A percentile compares a stretch with the other conserved stretches of the same genome.
phyloP scores from a whole-genome alignment of 2,329 filamentous ascomycete species.

The Elsinoe ampelina region DNA sequence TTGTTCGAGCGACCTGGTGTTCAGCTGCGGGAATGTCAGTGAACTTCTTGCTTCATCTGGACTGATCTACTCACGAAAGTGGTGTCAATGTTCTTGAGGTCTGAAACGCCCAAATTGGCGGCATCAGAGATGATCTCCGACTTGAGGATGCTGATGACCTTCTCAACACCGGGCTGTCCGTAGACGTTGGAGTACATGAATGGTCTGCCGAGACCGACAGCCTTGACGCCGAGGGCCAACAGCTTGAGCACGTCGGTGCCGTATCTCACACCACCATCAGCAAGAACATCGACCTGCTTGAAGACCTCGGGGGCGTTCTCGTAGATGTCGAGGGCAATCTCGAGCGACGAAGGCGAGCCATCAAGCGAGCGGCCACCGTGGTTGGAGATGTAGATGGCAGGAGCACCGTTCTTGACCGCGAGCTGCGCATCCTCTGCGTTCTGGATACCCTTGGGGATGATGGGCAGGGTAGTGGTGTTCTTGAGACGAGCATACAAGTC shows the following conservation, averaged over 20 bases:
- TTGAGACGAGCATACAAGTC: slow-evolving; percentile 20
- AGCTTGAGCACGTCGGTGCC: slow-evolving; percentile 31
- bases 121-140: slow-evolving; percentile 34
- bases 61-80: slow-evolving; percentile 17
- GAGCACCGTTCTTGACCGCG: slow-evolving; percentile 28
- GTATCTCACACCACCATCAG: slow-evolving; percentile 33
- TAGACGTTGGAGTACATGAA: slow-evolving; percentile 47
- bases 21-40: slow-evolving; percentile 15
- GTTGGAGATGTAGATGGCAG: slow-evolving; percentile 34
- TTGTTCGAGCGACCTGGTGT: slow-evolving; percentile 10
- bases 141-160: slow-evolving; percentile 44
- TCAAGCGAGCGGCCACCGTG: slow-evolving; percentile 34
- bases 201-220: slow-evolving; percentile 39
- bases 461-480: slow-evolving; percentile 30
- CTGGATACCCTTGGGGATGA: slow-evolving; percentile 34
- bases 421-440: slow-evolving; percentile 32
- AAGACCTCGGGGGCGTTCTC: slow-evolving; percentile 38
- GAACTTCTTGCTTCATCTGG: background rate
- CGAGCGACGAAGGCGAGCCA: slow-evolving; percentile 56
- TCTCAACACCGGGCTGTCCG: slow-evolving; percentile 53
- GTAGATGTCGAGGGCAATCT: slow-evolving; percentile 69
- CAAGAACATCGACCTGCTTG: slow-evolving; percentile 31
- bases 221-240: slow-evolving; percentile 30
- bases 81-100: slow-evolving; percentile 16
- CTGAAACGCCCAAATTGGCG: slow-evolving; percentile 19